Base-by-base conservation (phyloP, 2,329 filamentous ascomycete genomes). In the Pyrenochaeta sp. region DNA sequence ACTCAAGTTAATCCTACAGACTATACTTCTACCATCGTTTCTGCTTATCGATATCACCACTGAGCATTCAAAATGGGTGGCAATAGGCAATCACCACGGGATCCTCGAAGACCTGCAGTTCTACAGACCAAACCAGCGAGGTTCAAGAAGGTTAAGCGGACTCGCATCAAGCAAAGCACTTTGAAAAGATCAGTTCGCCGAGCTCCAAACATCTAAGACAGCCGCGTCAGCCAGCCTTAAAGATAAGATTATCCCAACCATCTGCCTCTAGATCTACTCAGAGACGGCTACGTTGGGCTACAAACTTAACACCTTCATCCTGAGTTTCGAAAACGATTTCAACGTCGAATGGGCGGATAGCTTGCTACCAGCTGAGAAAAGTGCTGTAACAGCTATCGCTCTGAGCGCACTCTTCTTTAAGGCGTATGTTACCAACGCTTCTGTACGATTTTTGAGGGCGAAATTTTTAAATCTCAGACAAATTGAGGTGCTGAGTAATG, bases 271-370 rank as follows among this genome's bases (percentile, higher is more conserved):
- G 12, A 57, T 63, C 24, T 62, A 67, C 46, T 19, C n/a, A 8
- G 64, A 67, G 43, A 63, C 65, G 1, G 51, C 58, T 4, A 58
- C 51, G 13, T 44, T 64, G 1, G 47, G 44, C 50, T 67, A 65
- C 44, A 24, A 32, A 3, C 43, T 37, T 28, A 60, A 58, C 36
- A 54, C 40, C 4, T 65, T 67, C 58, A 27, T 56, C 19, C 43
- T 64, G 47, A 45, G 25, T 4, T 39, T 2, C 4, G 4, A 12
- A 6, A n/a, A 2, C 12, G 12, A 24, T 5, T 27, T 5, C 15
- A 28, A 30, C 4, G 10, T 7, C 2, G 3, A n/a, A 39, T 27
- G 22, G 42, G 15, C 9, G 12, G 9, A 15, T 27, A 2, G 7
- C 1, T 28, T 44, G 42, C 42, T 44, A 28, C 42, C 24, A 8